Evolutionary conservation across 1,139 yeast genomes (phyloP).

Genomic region (Casaregolazyma suthepensis): DNA sequence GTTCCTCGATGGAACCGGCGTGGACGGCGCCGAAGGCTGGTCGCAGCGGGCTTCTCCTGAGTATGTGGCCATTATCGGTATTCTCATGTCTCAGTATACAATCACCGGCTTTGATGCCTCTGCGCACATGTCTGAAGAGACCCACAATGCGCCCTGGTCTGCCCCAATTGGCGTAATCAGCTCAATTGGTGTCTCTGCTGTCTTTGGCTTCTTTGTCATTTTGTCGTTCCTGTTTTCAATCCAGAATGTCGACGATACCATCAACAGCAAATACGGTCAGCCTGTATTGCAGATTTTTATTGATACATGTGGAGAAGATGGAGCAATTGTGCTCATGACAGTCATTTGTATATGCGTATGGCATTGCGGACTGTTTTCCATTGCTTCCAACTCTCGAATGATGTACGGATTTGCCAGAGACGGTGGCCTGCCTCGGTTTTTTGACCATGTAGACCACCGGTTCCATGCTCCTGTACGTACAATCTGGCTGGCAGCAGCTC

Average conservation of each 20-base stretch:
- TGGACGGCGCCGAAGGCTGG: conserved; percentile 42
- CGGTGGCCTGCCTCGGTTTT: conserved; percentile 62
- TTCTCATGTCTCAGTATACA: conserved; percentile 66
- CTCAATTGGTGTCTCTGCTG: conserved; percentile 54
- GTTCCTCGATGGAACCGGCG: conserved; percentile 28
- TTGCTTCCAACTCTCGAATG: conserved; percentile 77
- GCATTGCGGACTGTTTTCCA: conserved; percentile 25
- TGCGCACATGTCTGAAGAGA: conserved; percentile 68
- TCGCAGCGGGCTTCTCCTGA: conserved; percentile 26
- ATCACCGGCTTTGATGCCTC: conserved; percentile 74
- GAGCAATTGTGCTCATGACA: conserved; percentile 53
- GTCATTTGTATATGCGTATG: conserved; percentile 40
- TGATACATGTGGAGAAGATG: conserved; percentile 47
- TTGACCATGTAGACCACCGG: conserved; percentile 40
- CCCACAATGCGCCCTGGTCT: conserved; percentile 54
- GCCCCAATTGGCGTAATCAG: conserved; percentile 61
- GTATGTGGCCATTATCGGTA: conserved; percentile 44
- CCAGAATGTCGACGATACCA: conserved; percentile 47
- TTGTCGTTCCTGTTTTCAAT: conserved; percentile 60
- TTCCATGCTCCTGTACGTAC: conserved; percentile 65
- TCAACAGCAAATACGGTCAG: conserved; percentile 53
- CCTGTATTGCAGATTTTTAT: conserved; percentile 54
- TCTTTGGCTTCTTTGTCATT: conserved; percentile 55
- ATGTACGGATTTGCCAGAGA: conserved; percentile 82
- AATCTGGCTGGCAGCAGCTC: conserved; percentile 54